Base-by-base conservation (phyloP, 2,329 filamentous ascomycete genomes). In the Diaporthe nobilis region DNA sequence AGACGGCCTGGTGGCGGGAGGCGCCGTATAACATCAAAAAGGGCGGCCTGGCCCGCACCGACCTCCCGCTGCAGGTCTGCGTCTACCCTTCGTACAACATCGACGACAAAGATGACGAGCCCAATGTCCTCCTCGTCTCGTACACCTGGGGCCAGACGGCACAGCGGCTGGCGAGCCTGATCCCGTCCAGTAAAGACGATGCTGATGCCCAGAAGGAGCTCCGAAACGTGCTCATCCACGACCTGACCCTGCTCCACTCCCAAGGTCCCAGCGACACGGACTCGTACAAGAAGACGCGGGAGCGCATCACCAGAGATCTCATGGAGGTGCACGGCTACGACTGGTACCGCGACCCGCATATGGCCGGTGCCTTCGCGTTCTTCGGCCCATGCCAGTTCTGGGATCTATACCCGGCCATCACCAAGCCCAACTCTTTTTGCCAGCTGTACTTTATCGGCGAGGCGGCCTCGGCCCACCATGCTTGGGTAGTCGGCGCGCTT, bases 361-460 rank as follows among this genome's bases (percentile, higher is more conserved):
- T 28, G 49, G 49, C 49, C 10, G 49, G 49, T 1, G 49, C n/a
- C 49, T 53, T 53, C n/a, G 49, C 49, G 1, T 53, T 53, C 49
- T 53, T 53, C 49, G 49, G 49, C n/a, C 49, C 49, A 1, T 53
- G 49, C 12, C 49, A 53, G n/a, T 53, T 53, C n/a, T 53, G 49
- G 49, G 49, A 53, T 12, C 49, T 53, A 4, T 53, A 53, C 4
- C 49, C 49, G 20, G n/a, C 49, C 10, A 53, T 53, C 49, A 53
- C 49, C n/a, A 28, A 53, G 49, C 49, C 49, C 10, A 53, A 53
- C 49, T 53, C n/a, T 10, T 53, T 53, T 5, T 12, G 49, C 9
- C 49, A 53, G 49, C 49, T 53, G n/a, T 53, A 53, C n/a, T 53
- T 53, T 28, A 53, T 53, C 49, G 49, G 49, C 10, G 49, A 53